phyloP scores from a whole-genome alignment of 202 grass and related monocot species.

The Digitaria exilis region DNA sequence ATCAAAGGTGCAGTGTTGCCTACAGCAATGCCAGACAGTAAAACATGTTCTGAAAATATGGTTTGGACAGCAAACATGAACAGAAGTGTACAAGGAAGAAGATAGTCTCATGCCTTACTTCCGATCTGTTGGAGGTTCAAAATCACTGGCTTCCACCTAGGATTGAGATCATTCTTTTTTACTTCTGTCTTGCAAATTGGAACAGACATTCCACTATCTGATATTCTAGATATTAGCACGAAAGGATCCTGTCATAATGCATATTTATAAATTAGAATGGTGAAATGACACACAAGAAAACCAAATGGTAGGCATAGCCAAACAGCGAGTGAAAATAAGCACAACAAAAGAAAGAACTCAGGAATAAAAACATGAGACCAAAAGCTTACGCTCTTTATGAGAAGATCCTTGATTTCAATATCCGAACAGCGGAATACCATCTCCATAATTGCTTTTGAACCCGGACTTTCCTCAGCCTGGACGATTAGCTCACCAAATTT shows the following conservation, averaged over 20 bases:
- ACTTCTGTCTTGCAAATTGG: slow-evolving; percentile 99
- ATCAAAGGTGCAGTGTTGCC: slow-evolving; percentile 11
- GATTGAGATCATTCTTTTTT: slow-evolving; percentile 97
- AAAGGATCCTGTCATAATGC: slow-evolving; percentile 80
- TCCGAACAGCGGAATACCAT: slow-evolving; percentile 89
- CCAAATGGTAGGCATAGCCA: slow-evolving; percentile 17
- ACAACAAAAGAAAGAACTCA: slow-evolving; percentile 31
- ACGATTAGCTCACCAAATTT: slow-evolving; percentile 79
- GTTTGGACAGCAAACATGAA: slow-evolving; percentile 23
- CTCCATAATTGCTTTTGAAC: slow-evolving; percentile 92
- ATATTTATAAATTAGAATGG: slow-evolving; percentile 45
- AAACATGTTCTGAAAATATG: slow-evolving; percentile 23
- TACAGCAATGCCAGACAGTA: slow-evolving; percentile 9
- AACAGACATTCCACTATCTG: slow-evolving; percentile 72
- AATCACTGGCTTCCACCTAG: slow-evolving; percentile 84
- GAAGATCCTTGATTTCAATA: slow-evolving; percentile 95
- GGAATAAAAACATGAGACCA: neutral
- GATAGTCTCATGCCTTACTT: slow-evolving; percentile 79
- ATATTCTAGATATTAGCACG: slow-evolving; percentile 92
- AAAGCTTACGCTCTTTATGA: slow-evolving; percentile 93
- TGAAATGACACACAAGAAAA: slow-evolving; percentile 24
- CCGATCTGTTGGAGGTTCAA: slow-evolving; percentile 97
- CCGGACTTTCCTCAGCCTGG: slow-evolving; percentile 77
- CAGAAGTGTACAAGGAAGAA: slow-evolving; percentile 35
- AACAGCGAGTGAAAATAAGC: slow-evolving; percentile 31